Evolutionary conservation across 306 rosid genomes (phyloP).

Genomic region (Nissolia schottii): DNA sequence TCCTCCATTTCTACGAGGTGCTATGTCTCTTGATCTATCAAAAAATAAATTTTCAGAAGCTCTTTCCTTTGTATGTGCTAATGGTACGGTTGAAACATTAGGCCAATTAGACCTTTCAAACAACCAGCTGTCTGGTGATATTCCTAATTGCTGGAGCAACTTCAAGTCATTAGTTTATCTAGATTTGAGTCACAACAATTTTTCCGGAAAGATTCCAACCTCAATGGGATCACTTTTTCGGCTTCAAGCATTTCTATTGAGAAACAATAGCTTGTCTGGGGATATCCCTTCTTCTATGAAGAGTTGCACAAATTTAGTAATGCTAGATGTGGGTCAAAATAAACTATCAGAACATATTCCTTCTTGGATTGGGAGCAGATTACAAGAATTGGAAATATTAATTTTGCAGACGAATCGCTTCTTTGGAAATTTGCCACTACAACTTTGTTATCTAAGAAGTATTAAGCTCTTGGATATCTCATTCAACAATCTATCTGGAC

Average conservation of each 20-base stretch:
- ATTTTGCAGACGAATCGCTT: conserved; percentile 1
- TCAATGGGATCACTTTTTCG: not conserved
- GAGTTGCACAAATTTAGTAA: conserved; percentile 1
- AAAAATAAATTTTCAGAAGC: conserved; percentile 13
- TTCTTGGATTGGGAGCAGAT: conserved; percentile 13
- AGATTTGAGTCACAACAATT: conserved; percentile 18
- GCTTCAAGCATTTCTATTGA: not conserved
- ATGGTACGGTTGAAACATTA: not conserved
- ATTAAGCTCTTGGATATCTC: conserved; percentile 20
- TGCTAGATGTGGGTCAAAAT: conserved; percentile 15
- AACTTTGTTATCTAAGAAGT: conserved; percentile 4
- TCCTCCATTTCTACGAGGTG: not conserved
- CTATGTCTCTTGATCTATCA: not conserved
- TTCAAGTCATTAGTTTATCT: conserved; percentile 11
- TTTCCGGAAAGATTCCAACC: conserved; percentile 4
- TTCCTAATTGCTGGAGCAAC: conserved; percentile 21
- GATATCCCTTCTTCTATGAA: not conserved
- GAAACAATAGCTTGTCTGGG: not conserved
- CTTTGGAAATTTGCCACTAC: not conserved
- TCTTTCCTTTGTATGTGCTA: not conserved
- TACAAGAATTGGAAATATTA: not conserved
- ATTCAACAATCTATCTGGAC: not conserved
- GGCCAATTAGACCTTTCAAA: not conserved
- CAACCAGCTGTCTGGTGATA: not conserved
- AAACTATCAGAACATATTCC: conserved; percentile 11